Evolutionary conservation across 208 protist genomes (phyloP).

Genomic region (Acanthamoeba triangularis): DNA sequence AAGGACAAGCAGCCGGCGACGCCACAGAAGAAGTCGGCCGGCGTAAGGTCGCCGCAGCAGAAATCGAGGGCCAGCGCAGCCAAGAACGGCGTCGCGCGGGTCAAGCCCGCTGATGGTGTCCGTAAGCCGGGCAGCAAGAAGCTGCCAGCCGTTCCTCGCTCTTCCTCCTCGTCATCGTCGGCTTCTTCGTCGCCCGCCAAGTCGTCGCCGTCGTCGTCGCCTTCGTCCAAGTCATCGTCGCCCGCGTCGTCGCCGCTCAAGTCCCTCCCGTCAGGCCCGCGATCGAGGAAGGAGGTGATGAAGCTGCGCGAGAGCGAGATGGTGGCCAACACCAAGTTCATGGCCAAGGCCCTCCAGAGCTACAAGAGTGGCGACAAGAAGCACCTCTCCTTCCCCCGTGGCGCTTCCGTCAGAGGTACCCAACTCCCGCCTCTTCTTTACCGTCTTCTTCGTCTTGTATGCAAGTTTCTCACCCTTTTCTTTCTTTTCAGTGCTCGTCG

Average conservation of each 20-base stretch:
- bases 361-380: conserved; percentile 51
- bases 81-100: conserved; percentile 10
- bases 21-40: background rate
- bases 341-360: conserved; percentile 49
- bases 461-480: background rate
- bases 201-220: background rate
- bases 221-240: background rate
- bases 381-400: conserved; percentile 49
- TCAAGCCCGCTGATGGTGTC: background rate
- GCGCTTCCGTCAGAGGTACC: conserved; percentile 33
- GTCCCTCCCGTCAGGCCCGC: conserved; percentile 3
- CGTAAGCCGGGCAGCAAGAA: background rate
- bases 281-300: conserved; percentile 34
- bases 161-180: background rate
- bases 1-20: conserved; percentile 46
- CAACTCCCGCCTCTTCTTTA: background rate
- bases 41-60: background rate
- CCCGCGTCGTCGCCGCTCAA: background rate
- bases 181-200: background rate
- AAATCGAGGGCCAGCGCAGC: background rate
- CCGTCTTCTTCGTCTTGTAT: background rate
- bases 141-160: background rate
- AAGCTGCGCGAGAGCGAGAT: conserved; percentile 32
- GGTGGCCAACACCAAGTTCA: conserved; percentile 41
- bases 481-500: background rate